These are phyloP conservation scores for Fusarium sp. DNA, from an alignment of 2,329 filamentous ascomycete genomes.

Conservation along the genomic window DNA sequence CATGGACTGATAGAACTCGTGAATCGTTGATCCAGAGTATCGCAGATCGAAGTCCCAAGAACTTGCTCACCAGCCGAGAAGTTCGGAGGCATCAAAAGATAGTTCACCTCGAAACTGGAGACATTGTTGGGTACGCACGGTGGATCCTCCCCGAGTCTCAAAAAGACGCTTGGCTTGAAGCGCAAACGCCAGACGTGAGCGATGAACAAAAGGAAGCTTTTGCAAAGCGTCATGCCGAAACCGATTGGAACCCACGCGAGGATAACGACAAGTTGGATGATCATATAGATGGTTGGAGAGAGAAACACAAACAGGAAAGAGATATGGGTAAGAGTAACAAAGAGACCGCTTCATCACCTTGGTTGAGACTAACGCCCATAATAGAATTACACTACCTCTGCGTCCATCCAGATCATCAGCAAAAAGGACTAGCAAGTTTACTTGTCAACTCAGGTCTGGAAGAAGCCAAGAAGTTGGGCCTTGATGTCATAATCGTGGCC, in stretches of 20 bases:
- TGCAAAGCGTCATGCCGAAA: neutral
- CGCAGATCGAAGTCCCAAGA: slow-evolving; percentile 22
- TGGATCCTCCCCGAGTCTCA: slow-evolving; percentile 26
- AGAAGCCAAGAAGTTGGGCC: slow-evolving; percentile 22
- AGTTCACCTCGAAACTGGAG: slow-evolving; percentile 24
- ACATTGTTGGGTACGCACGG: slow-evolving; percentile 37
- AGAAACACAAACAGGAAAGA: slow-evolving; percentile 13
- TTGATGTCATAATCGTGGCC: slow-evolving; percentile 29
- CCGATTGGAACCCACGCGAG: neutral
- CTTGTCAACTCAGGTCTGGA: slow-evolving; percentile 35
- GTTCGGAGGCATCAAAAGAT: slow-evolving; percentile 34
- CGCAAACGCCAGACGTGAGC: slow-evolving; percentile 25
- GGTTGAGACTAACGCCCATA: neutral
- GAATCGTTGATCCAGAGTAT: slow-evolving; percentile 24
- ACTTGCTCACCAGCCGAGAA: slow-evolving; percentile 23
- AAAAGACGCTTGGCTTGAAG: slow-evolving; percentile 10
- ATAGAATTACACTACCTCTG: slow-evolving; percentile 38
- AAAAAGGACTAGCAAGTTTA: slow-evolving; percentile 31
- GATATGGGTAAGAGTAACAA: slow-evolving; percentile 7
- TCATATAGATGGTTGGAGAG: slow-evolving; percentile 12
- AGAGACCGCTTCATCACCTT: no score
- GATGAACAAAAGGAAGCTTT: neutral
- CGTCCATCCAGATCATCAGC: slow-evolving; percentile 34
- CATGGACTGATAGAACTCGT: slow-evolving; percentile 15
- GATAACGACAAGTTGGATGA: slow-evolving; percentile 17